Conservation (phyloP, 2,329 filamentous ascomycete genomes). For the Epichloe uncinata region DNA sequence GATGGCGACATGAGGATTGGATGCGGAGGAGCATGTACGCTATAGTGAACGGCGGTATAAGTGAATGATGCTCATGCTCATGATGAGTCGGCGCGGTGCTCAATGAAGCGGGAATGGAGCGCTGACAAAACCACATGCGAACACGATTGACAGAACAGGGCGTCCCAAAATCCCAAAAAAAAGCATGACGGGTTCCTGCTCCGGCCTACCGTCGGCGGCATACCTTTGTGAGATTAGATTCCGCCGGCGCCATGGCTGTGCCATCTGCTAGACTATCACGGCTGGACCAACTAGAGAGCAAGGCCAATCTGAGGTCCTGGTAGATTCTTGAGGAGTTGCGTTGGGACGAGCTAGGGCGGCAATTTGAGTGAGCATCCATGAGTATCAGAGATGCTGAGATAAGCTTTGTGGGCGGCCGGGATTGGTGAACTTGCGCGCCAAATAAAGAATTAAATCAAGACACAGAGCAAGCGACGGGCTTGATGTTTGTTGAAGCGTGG, state of each 20-base stretch:
- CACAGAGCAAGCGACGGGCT: neutral
- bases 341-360: constrained; percentile 29
- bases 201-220: neutral
- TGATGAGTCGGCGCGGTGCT: neutral
- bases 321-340: constrained; percentile 34
- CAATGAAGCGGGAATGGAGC: neutral
- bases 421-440: neutral
- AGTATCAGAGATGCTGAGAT: too few species aligned
- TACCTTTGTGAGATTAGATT: constrained; percentile 24
- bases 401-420: neutral
- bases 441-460: neutral
- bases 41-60: constrained; percentile 3
- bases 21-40: constrained; percentile 8
- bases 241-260: constrained; percentile 17
- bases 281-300: constrained; percentile 21
- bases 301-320: constrained; percentile 32
- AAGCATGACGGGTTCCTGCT: neutral
- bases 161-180: too few species aligned
- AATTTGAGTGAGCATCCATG: constrained; percentile 42
- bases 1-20: constrained; percentile 45
- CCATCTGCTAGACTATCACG: constrained; percentile 18
- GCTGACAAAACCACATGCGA: neutral
- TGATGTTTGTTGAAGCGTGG: neutral
- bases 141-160: neutral
- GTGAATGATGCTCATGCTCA: neutral